Conservation (phyloP, 768 basidiomycete genomes). For the Rossbeevera mucosa region DNA sequence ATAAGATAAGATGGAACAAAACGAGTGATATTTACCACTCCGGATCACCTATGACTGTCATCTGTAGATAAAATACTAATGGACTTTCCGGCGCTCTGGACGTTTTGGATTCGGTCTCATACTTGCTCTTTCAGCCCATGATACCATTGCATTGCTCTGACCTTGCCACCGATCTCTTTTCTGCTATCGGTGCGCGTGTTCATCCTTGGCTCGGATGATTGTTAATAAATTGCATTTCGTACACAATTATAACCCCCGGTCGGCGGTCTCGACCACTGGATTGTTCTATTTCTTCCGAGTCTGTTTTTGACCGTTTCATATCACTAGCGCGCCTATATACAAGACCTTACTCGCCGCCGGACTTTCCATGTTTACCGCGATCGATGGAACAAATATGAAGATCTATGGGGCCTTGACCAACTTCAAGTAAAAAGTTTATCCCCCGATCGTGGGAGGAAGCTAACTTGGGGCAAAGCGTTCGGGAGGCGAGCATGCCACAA, state of each 20-base stretch:
- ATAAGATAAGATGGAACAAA: conserved; percentile 14
- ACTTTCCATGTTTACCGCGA: neutral
- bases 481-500: too few species aligned
- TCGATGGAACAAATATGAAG: neutral
- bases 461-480: too few species aligned
- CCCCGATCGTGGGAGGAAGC: neutral
- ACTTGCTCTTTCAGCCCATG: neutral
- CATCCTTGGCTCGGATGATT: too few species aligned
- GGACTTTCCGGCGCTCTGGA: neutral
- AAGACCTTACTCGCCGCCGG: neutral
- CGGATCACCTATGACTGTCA: neutral
- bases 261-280: neutral
- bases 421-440: neutral
- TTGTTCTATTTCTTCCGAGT: neutral
- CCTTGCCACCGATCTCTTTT: neutral
- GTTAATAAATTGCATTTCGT: neutral
- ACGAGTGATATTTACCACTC: neutral
- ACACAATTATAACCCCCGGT: too few species aligned
- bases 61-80: neutral
- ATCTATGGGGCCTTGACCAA: neutral
- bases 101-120: neutral
- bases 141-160: neutral
- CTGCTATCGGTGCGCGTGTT: neutral
- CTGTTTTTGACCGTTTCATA: too few species aligned
- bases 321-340: neutral